Percentiles rank a stretch among this genome's conserved stretches.
These are phyloP conservation scores for Dendrobium huoshanense DNA, from an alignment of 106 monocot genomes.

Conservation along the genomic window DNA sequence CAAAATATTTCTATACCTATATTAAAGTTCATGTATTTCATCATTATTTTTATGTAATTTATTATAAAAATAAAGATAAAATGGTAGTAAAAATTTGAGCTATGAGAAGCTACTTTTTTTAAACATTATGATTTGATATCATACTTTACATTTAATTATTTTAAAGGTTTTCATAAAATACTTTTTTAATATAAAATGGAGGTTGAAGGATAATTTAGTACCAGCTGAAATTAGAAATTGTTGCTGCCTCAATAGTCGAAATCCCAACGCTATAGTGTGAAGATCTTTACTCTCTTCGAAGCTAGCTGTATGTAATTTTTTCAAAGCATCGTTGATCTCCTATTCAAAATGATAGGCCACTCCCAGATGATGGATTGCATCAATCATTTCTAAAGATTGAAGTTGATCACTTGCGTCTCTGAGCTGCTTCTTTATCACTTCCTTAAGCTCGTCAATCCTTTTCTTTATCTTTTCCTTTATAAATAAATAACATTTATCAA, in stretches of 20 bases:
- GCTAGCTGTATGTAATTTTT: neutral
- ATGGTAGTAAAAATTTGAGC: too few species aligned
- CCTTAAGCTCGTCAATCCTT: neutral
- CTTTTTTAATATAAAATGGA: too few species aligned
- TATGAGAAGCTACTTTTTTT: too few species aligned
- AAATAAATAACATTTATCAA: neutral
- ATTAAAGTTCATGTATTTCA: too few species aligned
- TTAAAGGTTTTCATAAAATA: too few species aligned
- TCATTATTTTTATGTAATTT: too few species aligned
- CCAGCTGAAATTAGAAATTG: neutral
- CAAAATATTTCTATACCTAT: too few species aligned
- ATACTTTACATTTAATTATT: too few species aligned
- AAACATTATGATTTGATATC: too few species aligned
- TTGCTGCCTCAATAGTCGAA: conserved; percentile 14
- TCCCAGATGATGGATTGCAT: conserved; percentile 23
- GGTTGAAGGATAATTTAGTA: neutral
- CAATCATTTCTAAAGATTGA: conserved; percentile 11
- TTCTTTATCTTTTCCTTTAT: neutral
- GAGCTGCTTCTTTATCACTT: neutral
- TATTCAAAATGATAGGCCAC: conserved; percentile 23
- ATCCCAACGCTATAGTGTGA: conserved; percentile 6
- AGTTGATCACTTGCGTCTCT: neutral
- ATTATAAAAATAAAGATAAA: too few species aligned
- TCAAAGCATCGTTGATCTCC: conserved; percentile 9
- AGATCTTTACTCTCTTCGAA: neutral